Conservation (phyloP, 2,329 filamentous ascomycete genomes). For the Colletotrichum nymphaeae region DNA sequence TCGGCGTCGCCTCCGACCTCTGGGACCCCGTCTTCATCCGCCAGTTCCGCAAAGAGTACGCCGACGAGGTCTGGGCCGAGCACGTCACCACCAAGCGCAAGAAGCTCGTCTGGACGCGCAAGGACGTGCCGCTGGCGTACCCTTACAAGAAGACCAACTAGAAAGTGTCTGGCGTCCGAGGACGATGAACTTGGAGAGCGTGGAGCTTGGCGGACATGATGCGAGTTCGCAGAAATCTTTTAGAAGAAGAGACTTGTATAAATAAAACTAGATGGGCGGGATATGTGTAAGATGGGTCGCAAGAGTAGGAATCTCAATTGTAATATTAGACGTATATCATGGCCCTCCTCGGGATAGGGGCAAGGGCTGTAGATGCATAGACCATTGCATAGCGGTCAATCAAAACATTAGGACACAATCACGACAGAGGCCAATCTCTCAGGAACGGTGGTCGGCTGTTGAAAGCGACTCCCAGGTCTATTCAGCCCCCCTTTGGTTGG, state of each 20-base stretch:
- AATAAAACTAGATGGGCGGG: background rate
- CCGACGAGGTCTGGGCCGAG: conserved; percentile 89
- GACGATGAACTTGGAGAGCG: too few species aligned
- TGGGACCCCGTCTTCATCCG: conserved; percentile 96
- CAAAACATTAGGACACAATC: background rate
- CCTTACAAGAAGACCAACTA: conserved; percentile 59
- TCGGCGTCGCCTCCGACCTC: conserved; percentile 92
- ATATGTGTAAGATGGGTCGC: background rate
- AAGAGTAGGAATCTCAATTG: conserved; percentile 3
- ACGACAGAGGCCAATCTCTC: background rate
- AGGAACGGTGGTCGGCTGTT: conserved; percentile 3
- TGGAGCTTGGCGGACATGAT: too few species aligned
- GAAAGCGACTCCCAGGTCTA: conserved; percentile 17
- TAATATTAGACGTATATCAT: background rate
- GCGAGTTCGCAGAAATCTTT: too few species aligned
- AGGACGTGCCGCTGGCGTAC: conserved; percentile 79
- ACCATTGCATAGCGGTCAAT: conserved; percentile 12
- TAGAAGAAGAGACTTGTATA: background rate
- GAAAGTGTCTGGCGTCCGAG: background rate
- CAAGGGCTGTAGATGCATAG: background rate
- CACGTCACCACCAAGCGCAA: conserved; percentile 88
- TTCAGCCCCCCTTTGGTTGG: conserved; percentile 1
- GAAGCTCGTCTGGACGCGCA: conserved; percentile 87
- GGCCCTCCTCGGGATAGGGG: background rate
- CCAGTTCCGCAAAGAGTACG: conserved; percentile 79